Evolutionary conservation across 768 basidiomycete genomes (phyloP).

Genomic region (Hericium alpestre): DNA sequence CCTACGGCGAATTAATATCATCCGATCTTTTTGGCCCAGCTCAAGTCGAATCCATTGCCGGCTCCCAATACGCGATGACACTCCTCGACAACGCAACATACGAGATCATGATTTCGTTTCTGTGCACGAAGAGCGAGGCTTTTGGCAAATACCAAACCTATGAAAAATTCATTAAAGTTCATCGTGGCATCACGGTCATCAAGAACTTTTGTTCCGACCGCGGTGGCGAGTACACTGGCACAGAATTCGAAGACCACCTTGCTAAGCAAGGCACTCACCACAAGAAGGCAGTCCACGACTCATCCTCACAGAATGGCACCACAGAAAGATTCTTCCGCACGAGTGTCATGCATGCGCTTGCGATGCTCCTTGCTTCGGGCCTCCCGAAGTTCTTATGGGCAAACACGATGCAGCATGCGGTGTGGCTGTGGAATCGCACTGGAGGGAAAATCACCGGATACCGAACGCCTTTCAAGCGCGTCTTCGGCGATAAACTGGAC

Average conservation of each 20-base stretch:
- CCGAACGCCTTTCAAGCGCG: constrained; percentile 13
- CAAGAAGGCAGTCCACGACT: constrained; percentile 30
- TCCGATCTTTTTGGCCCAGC: background rate
- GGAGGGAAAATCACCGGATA: constrained; percentile 18
- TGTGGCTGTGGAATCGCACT: constrained; percentile 28
- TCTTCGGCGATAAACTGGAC: constrained; percentile 9
- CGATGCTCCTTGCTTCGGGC: constrained; percentile 25
- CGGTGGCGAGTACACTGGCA: no score
- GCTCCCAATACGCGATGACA: background rate
- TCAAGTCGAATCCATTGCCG: background rate
- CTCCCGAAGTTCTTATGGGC: constrained; percentile 31
- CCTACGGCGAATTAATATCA: background rate
- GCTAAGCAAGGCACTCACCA: constrained; percentile 26
- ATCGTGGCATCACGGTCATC: background rate
- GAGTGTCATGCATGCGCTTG: constrained; percentile 22
- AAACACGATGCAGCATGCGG: constrained; percentile 23
- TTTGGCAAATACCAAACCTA: background rate
- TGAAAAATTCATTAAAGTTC: background rate
- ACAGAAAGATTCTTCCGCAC: constrained; percentile 31
- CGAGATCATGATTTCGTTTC: background rate
- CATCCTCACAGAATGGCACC: constrained; percentile 34
- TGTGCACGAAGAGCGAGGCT: background rate
- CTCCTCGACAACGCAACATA: background rate
- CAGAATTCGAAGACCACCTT: no score
- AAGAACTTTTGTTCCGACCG: no score